Evolutionary conservation across 2,329 filamentous ascomycete genomes (phyloP).

Genomic region (Alternaria gansuensis): DNA sequence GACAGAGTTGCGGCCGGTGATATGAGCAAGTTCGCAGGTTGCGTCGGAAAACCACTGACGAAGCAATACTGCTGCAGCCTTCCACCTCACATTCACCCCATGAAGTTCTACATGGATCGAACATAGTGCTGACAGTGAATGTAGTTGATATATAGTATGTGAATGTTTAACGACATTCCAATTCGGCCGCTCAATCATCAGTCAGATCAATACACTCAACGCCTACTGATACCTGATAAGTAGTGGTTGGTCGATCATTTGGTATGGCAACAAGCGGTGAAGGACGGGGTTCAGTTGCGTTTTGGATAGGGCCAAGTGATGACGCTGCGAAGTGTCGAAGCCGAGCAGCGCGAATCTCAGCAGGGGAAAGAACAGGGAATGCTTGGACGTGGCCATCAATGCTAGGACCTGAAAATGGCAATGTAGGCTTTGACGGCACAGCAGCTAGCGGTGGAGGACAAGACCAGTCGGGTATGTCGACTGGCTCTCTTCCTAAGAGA

Average conservation of each 20-base stretch:
- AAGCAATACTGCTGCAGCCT: background rate
- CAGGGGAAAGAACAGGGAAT: background rate
- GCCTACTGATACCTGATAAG: slow-evolving; percentile 1
- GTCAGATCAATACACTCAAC: slow-evolving; percentile 27
- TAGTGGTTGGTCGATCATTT: background rate
- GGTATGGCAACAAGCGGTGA: background rate
- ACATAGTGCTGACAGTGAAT: background rate
- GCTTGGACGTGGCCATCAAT: background rate
- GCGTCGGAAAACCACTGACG: background rate
- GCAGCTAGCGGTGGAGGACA: background rate
- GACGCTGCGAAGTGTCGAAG: slow-evolving; percentile 20
- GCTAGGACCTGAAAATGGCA: background rate
- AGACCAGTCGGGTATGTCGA: background rate
- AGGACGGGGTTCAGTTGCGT: background rate
- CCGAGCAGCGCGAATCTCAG: slow-evolving; percentile 26
- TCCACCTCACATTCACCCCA: background rate
- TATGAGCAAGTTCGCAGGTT: background rate
- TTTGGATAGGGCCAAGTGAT: background rate
- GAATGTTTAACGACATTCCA: background rate
- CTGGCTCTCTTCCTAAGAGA: background rate
- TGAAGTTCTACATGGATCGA: background rate
- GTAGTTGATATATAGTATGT: background rate
- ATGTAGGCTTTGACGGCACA: background rate
- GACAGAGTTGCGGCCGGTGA: background rate
- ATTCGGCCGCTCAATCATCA: slow-evolving; percentile 15